Evolutionary conservation across 176 grass and related monocot species (phyloP), one percentile per base, ranked within the genome.

Genomic region (Saccharum officinarum): DNA sequence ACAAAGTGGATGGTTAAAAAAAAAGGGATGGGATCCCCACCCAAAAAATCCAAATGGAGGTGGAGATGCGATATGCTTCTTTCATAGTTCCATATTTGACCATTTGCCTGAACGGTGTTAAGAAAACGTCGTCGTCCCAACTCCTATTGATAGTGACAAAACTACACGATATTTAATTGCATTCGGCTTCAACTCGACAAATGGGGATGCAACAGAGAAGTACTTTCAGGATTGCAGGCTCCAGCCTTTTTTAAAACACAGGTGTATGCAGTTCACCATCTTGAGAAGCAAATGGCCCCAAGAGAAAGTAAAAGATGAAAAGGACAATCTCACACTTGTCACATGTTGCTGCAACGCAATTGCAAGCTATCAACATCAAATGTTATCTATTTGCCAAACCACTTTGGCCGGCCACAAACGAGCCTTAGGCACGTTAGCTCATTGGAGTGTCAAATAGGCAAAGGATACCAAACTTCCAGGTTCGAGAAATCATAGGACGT

Each of bases 341-440:
- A 80, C 41, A 49, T 72, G 40, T 42, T 69, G 69, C 45, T 44
- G 50, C 5, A 38, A 63, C 16, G 33, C 30, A 33, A 23, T 47
- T 17, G 10, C 39, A 80, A 69, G 76, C 33, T 87, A 77, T 84
- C 81, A 76, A 52, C 47, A 80, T 80, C 89, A 63, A 50, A 80
- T 37, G 10, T 49, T 80, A 69, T 74, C 83, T 80, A 52, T 80
- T 82, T 84, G 69, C 20, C 25, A 87, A 68, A 57, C 70, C 38
- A 84, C 80, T 76, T 80, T 57, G 25, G 75, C 76, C 13, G 63
- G 75, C 84, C 30, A 40, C 17, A 39, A 67, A 73, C 37, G 80
- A 67, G 12, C 25, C 38, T 80, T 61, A 22, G 69, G 76, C 62
- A 69, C 67, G 37, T 87, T 39, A 76, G 33, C 61, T 83, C 45